Base-by-base conservation (phyloP, 2,329 filamentous ascomycete genomes). In the Exophiala sideris region DNA sequence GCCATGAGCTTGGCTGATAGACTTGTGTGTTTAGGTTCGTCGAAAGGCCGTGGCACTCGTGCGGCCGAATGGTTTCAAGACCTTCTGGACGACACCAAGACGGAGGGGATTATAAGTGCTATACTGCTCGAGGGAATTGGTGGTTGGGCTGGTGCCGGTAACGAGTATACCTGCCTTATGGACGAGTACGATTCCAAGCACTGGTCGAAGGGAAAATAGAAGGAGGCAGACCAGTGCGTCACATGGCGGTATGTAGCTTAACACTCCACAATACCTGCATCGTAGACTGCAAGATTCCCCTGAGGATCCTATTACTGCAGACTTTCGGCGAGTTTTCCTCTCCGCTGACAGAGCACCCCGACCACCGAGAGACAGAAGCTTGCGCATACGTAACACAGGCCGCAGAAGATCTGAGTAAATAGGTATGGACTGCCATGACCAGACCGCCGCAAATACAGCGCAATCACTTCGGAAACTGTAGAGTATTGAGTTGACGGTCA, bases 31-130 rank as follows among this genome's bases (percentile, higher is more conserved):
- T 12, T 36, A 84, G 81, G 76, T 3, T 84, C 82, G 1, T 83
- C 79, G 1, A 60, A 60, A 2, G 81, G 81, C 3, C 77, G 81
- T 2, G 82, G 80, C 3, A 76, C 71, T 2, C 73, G 81, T 14
- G 75, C 78, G 1, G 79, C 78, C 1, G 74, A 72, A 7, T 84
- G 80, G 80, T 79, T 84, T 63, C 70, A 70, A 6, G 81, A 84
- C 62, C 70, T 81, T 54, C 64, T 84, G 20, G 62, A 67, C 2
- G 69, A 75, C 1, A 64, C 71, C 34, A 63, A 48, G 5, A 21
- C 52, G 35, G 6, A 14, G 9, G 49, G 45, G 7, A 58, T 61
- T 24, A 51, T n/a, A n/a, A 58, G 48, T 55, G 42, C 66, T 8
- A 63, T 65, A 1, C 58, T 71, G 4, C 41, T 48, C 12, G 68